Percentiles rank a stretch among this genome's conserved stretches.
phyloP scores from a whole-genome alignment of 2,329 filamentous ascomycete genomes.

The Ophiocordyceps australis region DNA sequence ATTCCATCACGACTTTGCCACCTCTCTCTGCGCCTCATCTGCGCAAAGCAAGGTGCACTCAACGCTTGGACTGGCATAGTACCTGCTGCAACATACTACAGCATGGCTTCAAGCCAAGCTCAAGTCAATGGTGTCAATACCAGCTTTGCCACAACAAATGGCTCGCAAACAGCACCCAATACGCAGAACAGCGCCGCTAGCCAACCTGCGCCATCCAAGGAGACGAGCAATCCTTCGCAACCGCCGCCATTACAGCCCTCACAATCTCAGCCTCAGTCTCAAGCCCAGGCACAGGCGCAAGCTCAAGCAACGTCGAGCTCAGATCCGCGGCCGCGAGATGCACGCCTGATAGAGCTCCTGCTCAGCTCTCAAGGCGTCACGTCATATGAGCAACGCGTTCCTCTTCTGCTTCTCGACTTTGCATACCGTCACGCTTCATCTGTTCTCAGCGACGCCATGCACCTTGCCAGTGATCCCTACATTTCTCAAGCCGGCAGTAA shows the following conservation, averaged over 20 bases:
- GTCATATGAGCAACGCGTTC: slow-evolving; percentile 66
- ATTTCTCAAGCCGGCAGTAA: slow-evolving; percentile 34
- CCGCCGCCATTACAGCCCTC: slow-evolving; percentile 7
- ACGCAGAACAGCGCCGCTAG: slow-evolving; percentile 14
- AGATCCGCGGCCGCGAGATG: slow-evolving; percentile 52
- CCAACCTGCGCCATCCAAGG: too few relatives aligned
- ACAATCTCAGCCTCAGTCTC: too few relatives aligned
- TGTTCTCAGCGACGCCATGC: slow-evolving; percentile 52
- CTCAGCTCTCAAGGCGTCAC: slow-evolving; percentile 64
- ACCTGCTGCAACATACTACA: slow-evolving; percentile 1
- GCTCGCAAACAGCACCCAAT: slow-evolving; percentile 16
- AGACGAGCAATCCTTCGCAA: too few relatives aligned
- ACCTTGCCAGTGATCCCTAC: slow-evolving; percentile 52
- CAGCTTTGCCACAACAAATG: slow-evolving; percentile 18
- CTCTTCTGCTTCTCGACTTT: slow-evolving; percentile 69
- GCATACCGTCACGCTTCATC: slow-evolving; percentile 66
- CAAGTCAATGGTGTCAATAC: slow-evolving; percentile 35
- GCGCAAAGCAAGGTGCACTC: background rate
- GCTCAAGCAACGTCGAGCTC: slow-evolving; percentile 16
- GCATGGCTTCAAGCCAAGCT: slow-evolving; percentile 19
- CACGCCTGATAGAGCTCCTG: slow-evolving; percentile 62
- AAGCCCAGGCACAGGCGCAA: too few relatives aligned
- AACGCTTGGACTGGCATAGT: too few relatives aligned
- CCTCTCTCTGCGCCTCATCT: background rate
- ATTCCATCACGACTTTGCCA: too few relatives aligned